phyloP scores from a whole-genome alignment of 1,139 yeast genomes.

The Yamadazyma epiphylla region DNA sequence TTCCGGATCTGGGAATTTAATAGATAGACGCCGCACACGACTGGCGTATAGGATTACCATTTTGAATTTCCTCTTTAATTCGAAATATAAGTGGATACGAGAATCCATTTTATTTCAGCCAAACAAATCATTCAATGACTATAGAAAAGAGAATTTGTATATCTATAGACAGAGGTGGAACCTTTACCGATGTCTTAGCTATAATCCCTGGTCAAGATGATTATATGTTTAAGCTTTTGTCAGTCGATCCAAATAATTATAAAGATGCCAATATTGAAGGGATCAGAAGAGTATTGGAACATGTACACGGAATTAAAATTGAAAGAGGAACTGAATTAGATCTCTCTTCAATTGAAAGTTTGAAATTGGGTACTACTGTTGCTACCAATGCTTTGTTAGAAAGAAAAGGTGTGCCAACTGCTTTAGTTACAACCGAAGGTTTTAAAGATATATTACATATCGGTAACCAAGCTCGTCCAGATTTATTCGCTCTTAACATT shows the following conservation, averaged over 20 bases:
- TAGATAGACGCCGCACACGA: no score
- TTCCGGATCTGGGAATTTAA: no score
- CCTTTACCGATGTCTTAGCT: slow-evolving; percentile 17
- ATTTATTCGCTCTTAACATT: slow-evolving; percentile 59
- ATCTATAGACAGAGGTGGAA: slow-evolving; percentile 19
- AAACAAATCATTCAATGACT: no score
- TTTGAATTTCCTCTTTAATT: background rate
- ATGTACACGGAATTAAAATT: slow-evolving; percentile 9
- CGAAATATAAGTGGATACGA: slow-evolving; percentile 1
- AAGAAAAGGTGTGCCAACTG: slow-evolving; percentile 63
- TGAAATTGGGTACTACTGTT: slow-evolving; percentile 78
- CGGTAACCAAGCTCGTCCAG: slow-evolving; percentile 74
- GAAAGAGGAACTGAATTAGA: slow-evolving; percentile 15
- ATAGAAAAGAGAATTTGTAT: slow-evolving; percentile 8
- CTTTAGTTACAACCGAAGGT: slow-evolving; percentile 59
- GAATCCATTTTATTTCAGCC: no score
- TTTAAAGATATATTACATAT: slow-evolving; percentile 60
- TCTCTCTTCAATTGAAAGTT: slow-evolving; percentile 36
- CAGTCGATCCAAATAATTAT: slow-evolving; percentile 18
- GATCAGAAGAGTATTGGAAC: slow-evolving; percentile 16
- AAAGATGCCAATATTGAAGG: slow-evolving; percentile 19
- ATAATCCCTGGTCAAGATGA: slow-evolving; percentile 11
- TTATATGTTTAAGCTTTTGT: slow-evolving; percentile 15
- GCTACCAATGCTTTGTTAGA: slow-evolving; percentile 74
- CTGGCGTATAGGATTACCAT: background rate